Evolutionary conservation across 1,139 yeast species (phyloP).

Genomic region (Sugiyamaella paludigena): DNA sequence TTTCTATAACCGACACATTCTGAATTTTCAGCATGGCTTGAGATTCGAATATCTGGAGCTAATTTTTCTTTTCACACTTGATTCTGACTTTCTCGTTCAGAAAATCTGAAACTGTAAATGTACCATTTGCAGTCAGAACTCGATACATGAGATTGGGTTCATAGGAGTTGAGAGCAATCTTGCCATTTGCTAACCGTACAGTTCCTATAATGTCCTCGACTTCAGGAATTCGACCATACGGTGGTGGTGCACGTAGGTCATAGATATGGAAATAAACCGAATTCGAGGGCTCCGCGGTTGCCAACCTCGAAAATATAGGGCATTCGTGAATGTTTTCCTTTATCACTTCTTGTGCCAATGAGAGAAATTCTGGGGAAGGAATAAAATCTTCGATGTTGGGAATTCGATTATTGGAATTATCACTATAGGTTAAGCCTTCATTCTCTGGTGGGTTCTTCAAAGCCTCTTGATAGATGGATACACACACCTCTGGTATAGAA

Average conservation of each 20-base stretch:
- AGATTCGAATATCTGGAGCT: no score
- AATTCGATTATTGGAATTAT: conserved; percentile 2
- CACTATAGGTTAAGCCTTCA: not conserved
- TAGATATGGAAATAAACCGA: conserved; percentile 64
- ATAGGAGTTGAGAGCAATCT: conserved; percentile 55
- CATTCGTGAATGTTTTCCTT: conserved; percentile 44
- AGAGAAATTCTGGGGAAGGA: conserved; percentile 27
- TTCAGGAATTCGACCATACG: conserved; percentile 67
- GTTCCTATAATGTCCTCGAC: conserved; percentile 73
- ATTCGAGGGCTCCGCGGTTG: conserved; percentile 50
- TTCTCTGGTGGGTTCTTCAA: conserved; percentile 3
- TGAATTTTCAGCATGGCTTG: no score
- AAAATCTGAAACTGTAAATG: conserved; percentile 55
- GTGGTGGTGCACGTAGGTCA: conserved; percentile 66
- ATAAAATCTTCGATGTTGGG: conserved; percentile 14
- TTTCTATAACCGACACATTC: no score
- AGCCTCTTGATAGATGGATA: conserved; percentile 18
- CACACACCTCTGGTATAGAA: conserved; percentile 17
- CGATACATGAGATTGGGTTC: conserved; percentile 62
- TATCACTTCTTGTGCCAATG: conserved; percentile 37
- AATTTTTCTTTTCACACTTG: conserved; percentile 23
- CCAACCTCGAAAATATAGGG: conserved; percentile 59
- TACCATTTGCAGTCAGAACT: conserved; percentile 54
- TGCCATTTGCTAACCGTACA: conserved; percentile 54
- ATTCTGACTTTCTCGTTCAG: conserved; percentile 46